These are phyloP conservation scores for Eucalyptus pumila DNA, from an alignment of 345 rosid species.

Conservation along the genomic window DNA sequence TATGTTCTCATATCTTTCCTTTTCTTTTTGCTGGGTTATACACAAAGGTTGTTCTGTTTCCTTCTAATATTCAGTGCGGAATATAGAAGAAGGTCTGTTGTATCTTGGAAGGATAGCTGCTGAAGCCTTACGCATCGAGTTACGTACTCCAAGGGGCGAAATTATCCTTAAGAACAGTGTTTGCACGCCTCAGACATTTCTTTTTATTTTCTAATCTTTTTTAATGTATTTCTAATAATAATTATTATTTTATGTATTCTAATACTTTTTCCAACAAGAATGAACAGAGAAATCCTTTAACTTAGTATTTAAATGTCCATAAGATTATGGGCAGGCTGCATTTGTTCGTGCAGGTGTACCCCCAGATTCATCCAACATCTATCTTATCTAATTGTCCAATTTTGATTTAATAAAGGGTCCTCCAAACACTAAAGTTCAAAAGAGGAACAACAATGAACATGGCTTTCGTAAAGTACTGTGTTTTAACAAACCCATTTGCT, in stretches of 20 bases:
- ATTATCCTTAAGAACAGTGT: fast-evolving
- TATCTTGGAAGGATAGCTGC: too few species aligned
- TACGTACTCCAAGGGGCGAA: fast-evolving
- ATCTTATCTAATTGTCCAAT: neutral
- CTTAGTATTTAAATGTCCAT: neutral
- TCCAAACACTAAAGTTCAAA: neutral
- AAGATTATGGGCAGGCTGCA: neutral
- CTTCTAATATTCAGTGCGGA: fast-evolving
- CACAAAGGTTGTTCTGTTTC: too few species aligned
- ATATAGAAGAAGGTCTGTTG: fast-evolving
- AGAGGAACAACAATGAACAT: neutral
- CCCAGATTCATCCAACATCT: neutral
- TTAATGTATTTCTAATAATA: too few species aligned
- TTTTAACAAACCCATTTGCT: neutral
- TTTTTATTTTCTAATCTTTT: too few species aligned
- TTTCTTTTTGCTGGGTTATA: too few species aligned
- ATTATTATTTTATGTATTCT: too few species aligned
- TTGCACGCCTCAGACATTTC: fast-evolving
- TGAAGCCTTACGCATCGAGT: too few species aligned
- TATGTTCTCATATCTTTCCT: too few species aligned
- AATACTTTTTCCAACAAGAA: neutral
- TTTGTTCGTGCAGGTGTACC: neutral
- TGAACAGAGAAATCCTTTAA: neutral
- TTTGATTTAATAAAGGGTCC: neutral
- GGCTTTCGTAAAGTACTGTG: neutral